Evolutionary conservation across 2,329 filamentous ascomycete genomes (phyloP).

Genomic region (Thielaviopsis euricoi): DNA sequence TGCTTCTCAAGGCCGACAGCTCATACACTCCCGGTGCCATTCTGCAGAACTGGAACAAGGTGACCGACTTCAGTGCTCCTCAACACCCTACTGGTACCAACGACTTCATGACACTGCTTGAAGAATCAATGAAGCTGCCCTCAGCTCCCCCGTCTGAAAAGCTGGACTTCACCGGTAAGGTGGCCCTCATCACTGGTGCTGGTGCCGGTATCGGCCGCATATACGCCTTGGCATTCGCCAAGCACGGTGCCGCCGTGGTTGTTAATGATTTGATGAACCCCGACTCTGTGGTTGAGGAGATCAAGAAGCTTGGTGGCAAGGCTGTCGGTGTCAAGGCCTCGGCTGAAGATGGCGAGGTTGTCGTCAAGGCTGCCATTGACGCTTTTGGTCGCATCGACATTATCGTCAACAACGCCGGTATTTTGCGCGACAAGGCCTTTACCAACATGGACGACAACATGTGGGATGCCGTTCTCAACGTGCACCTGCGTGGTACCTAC

Average conservation of each 20-base stretch:
- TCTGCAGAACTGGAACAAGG: slow-evolving; percentile 74
- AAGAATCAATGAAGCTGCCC: slow-evolving; percentile 64
- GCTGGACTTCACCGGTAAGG: slow-evolving; percentile 68
- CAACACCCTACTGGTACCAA: slow-evolving; percentile 72
- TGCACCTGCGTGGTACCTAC: slow-evolving; percentile 88
- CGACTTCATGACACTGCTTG: slow-evolving; percentile 74
- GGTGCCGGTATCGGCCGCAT: slow-evolving; percentile 82
- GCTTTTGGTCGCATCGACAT: slow-evolving; percentile 88
- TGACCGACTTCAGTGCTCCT: slow-evolving; percentile 71
- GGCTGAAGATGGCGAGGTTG: slow-evolving; percentile 77
- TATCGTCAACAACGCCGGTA: slow-evolving; percentile 94
- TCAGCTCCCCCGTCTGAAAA: slow-evolving; percentile 56
- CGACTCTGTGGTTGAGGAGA: slow-evolving; percentile 79
- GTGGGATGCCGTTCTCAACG: slow-evolving; percentile 84
- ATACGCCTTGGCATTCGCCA: slow-evolving; percentile 77
- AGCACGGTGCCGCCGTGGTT: slow-evolving; percentile 68
- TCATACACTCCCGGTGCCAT: slow-evolving; percentile 78
- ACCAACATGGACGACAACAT: slow-evolving; percentile 89
- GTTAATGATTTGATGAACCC: slow-evolving; percentile 95
- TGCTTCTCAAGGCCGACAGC: slow-evolving; percentile 75
- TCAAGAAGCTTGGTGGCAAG: slow-evolving; percentile 74
- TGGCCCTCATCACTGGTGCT: slow-evolving; percentile 74
- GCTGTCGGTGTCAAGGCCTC: slow-evolving; percentile 87
- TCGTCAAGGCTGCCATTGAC: slow-evolving; percentile 88
- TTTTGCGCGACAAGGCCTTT: slow-evolving; percentile 95